These are phyloP conservation scores for Kluyveromyces lactis DNA, from an alignment of 805 yeast species.

Conservation along the genomic window DNA sequence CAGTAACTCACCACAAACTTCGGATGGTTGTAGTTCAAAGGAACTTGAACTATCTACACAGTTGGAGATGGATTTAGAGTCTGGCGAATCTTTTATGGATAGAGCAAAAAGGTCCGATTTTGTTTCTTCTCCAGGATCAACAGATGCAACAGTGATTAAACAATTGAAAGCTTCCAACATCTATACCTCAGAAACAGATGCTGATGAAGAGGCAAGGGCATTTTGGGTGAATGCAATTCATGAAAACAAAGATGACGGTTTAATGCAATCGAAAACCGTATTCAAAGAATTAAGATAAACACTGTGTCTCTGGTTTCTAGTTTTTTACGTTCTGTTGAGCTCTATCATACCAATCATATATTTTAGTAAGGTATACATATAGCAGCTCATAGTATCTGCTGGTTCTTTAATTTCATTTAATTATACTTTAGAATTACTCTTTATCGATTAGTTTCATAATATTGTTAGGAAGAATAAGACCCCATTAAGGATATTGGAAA, in stretches of 20 bases:
- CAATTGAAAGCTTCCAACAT: conserved; percentile 1
- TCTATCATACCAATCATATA: too few species aligned
- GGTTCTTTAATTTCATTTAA: too few species aligned
- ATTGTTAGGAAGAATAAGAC: conserved; percentile 32
- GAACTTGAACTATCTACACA: conserved; percentile 1
- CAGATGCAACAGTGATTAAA: neutral
- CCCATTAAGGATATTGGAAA: conserved; percentile 57
- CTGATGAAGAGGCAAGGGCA: conserved; percentile 29
- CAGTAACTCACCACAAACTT: neutral
- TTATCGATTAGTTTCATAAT: too few species aligned
- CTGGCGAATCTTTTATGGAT: neutral
- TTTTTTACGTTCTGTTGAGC: too few species aligned
- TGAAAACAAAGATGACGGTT: neutral
- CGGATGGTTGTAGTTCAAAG: conserved; percentile 2
- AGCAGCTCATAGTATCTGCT: too few species aligned
- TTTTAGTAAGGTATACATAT: too few species aligned
- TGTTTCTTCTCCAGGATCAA: neutral
- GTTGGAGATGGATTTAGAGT: conserved; percentile 2
- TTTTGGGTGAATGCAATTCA: conserved; percentile 25
- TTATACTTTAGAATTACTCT: too few species aligned
- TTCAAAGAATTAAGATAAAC: neutral
- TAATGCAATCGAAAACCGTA: conserved; percentile 3
- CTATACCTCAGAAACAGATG: conserved; percentile 29
- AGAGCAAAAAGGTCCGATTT: neutral
- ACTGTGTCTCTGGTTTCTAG: neutral